Base-by-base conservation (phyloP, 2,329 filamentous ascomycete genomes). In the Penicillium sp. region DNA sequence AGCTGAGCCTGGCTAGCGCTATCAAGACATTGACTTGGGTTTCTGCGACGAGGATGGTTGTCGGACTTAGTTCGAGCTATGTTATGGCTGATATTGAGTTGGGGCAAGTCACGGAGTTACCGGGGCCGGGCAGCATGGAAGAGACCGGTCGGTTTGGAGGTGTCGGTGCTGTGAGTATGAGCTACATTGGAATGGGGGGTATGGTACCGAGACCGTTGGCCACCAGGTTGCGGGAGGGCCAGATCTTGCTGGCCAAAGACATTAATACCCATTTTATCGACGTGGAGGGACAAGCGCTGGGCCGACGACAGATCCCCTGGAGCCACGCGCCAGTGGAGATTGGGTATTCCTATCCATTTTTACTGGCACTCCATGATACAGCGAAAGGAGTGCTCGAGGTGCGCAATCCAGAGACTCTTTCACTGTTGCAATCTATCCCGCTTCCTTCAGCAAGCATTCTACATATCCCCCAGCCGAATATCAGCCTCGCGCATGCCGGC, bases 271-370 rank as follows among this genome's bases (percentile, higher is more conserved):
- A 97, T 55, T 99, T 99, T 74, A 90, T 97, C 66, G 89, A 95
- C 60, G 86, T 89, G 11, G 84, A 92, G 33, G 95, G 93, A 4
- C 93, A 92, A 67, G 85, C 93, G 0, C 75, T 96, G 37, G 89
- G 93, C 48, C 92, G 91, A 76, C 84, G 90, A 58, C 93, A 98
- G 74, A 88, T 99, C n/a, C 93, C 93, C 1, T 99, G 95, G 95
- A 86, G 88, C 45, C 83, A 86, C 37, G 92, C 94, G 1, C 96
- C 95, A 1, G 93, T 97, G 70, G 89, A 89, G 58, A 89, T 99
- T 61, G 95, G 94, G 25, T 99, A 97, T 76, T 97, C 93, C 25
- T 99, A 99, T 74, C 95, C 95, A 0, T 99, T 97, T 73, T 88
- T 99, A 58, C 82, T 99, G 52, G 91, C 93, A 10, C 81, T 99